Evolutionary conservation across 1,284 basidiomycete species (phyloP).

Genomic region (Tylopilus sp.): DNA sequence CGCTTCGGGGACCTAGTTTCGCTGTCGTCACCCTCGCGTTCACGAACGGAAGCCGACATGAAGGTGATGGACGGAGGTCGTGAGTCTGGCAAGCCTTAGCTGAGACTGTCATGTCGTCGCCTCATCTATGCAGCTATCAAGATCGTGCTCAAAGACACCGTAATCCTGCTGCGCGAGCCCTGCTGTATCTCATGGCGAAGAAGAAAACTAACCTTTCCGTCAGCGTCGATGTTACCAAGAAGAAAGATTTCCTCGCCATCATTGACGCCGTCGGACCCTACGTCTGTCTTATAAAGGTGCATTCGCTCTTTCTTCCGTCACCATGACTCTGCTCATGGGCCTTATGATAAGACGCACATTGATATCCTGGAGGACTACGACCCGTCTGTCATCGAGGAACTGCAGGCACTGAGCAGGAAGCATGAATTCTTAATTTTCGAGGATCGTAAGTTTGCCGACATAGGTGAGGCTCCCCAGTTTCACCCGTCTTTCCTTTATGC

Average conservation of each 20-base stretch:
- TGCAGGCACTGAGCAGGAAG: slow-evolving; percentile 71
- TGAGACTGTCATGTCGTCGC: slow-evolving; percentile 38
- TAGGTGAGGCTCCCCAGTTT: slow-evolving; percentile 54
- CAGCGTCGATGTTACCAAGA: slow-evolving; percentile 90
- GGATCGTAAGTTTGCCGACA: slow-evolving; percentile 99
- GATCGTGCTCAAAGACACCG: slow-evolving; percentile 57
- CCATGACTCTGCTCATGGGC: slow-evolving; percentile 25
- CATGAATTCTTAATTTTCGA: slow-evolving; percentile 98
- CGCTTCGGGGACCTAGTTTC: slow-evolving; percentile 53
- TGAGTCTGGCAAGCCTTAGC: background rate
- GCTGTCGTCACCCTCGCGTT: slow-evolving; percentile 49
- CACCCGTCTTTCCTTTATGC: background rate
- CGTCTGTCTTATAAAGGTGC: slow-evolving; percentile 92
- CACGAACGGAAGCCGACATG: slow-evolving; percentile 38
- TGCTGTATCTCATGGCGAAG: slow-evolving; percentile 82
- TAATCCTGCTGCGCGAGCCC: slow-evolving; percentile 72
- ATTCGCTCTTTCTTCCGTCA: slow-evolving; percentile 6
- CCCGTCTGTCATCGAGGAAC: slow-evolving; percentile 62
- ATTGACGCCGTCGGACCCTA: slow-evolving; percentile 86
- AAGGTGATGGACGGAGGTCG: background rate
- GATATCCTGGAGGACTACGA: slow-evolving; percentile 96
- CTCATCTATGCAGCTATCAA: slow-evolving; percentile 55
- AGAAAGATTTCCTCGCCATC: slow-evolving; percentile 79
- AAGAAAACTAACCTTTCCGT: slow-evolving; percentile 94
- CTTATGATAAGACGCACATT: slow-evolving; percentile 79